Conservation (phyloP, 192 early-diverging fungal genomes). For the Martensiomyces pterosporus region DNA sequence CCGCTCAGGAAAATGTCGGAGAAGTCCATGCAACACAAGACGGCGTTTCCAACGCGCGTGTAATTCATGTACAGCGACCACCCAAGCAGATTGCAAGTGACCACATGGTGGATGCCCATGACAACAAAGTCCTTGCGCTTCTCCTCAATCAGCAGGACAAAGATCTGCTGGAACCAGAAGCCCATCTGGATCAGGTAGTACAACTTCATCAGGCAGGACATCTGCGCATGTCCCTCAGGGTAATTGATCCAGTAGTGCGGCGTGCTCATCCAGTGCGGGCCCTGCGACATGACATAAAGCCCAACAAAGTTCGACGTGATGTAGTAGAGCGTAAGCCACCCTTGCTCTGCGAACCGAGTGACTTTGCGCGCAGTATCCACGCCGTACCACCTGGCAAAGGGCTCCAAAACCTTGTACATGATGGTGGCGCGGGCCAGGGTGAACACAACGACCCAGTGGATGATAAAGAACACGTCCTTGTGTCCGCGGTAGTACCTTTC, state of each 20-base stretch:
- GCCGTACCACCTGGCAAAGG: conserved; percentile 32
- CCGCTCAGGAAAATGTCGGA: conserved; percentile 72
- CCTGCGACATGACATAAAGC: conserved; percentile 63
- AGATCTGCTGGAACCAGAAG: conserved; percentile 79
- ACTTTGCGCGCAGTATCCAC: conserved; percentile 35
- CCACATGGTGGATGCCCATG: conserved; percentile 72
- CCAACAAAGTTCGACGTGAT: conserved; percentile 58
- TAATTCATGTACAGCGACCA: conserved; percentile 65
- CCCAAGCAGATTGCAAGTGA: conserved; percentile 65
- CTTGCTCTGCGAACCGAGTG: conserved; percentile 67
- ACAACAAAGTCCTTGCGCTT: conserved; percentile 67
- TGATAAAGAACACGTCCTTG: conserved; percentile 47
- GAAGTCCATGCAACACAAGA: conserved; percentile 74
- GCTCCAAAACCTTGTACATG: conserved; percentile 35
- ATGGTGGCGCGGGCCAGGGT: conserved; percentile 59
- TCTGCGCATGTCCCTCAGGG: conserved; percentile 56
- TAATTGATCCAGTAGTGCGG: conserved; percentile 65
- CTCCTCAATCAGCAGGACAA: conserved; percentile 69
- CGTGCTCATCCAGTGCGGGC: conserved; percentile 71
- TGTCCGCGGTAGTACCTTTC: conserved; percentile 37
- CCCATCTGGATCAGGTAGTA: conserved; percentile 74
- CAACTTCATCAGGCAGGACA: conserved; percentile 56
- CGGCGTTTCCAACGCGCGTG: conserved; percentile 74
- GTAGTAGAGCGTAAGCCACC: conserved; percentile 66
- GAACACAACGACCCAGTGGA: conserved; percentile 63